Evolutionary conservation across 208 protist species (phyloP).

Genomic region (Dictyostelium gargantuum): DNA sequence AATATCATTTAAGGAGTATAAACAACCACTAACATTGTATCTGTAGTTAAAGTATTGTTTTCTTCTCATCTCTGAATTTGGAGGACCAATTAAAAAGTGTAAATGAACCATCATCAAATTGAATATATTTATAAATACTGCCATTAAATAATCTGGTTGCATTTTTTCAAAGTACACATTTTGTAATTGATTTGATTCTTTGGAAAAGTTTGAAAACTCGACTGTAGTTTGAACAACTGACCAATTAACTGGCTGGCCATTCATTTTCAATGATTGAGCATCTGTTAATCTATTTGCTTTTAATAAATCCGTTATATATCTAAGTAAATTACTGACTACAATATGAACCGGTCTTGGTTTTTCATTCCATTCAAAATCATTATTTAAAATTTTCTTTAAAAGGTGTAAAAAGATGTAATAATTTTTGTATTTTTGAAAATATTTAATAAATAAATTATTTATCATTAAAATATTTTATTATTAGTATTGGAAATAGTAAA

Average conservation of each 20-base stretch:
- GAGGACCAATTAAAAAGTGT: slow-evolving; percentile 51
- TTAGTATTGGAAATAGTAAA: background rate
- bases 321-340: background rate
- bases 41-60: slow-evolving; percentile 36
- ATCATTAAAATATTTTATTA: background rate
- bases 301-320: background rate
- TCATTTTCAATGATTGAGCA: slow-evolving; percentile 33
- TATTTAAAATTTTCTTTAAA: slow-evolving; percentile 29
- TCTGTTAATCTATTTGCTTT: slow-evolving; percentile 42
- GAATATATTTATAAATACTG: slow-evolving; percentile 52
- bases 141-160: slow-evolving; percentile 10
- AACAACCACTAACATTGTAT: slow-evolving; percentile 44
- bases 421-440: too few species aligned
- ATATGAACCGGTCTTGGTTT: slow-evolving; percentile 27
- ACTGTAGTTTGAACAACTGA: background rate
- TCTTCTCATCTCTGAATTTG: slow-evolving; percentile 43
- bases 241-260: slow-evolving; percentile 34
- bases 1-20: slow-evolving; percentile 48
- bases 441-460: background rate
- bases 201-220: slow-evolving; percentile 4
- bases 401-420: background rate
- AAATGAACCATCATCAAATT: slow-evolving; percentile 43
- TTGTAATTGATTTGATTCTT: slow-evolving; percentile 1
- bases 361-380: slow-evolving; percentile 17
- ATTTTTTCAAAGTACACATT: background rate